These are phyloP conservation scores for Tricholoma flavovirens DNA, from an alignment of 768 basidiomycete genomes.

Conservation along the genomic window DNA sequence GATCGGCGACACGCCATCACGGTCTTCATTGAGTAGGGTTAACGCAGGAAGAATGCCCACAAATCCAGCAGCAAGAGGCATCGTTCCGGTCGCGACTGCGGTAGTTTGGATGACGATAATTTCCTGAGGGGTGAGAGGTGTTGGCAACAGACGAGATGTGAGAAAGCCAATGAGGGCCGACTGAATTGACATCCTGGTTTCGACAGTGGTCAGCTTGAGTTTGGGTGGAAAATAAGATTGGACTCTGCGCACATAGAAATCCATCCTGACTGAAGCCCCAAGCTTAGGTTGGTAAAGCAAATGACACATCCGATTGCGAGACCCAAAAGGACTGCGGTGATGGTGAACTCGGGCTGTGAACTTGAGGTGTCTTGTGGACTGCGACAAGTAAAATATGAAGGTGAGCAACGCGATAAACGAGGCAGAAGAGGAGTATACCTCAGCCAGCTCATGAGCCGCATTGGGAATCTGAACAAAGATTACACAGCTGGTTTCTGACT, in stretches of 20 bases:
- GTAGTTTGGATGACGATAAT: conserved; percentile 94
- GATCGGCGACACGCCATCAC: conserved; percentile 76
- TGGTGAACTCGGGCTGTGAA: conserved; percentile 37
- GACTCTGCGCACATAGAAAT: conserved; percentile 63
- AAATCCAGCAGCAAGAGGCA: conserved; percentile 82
- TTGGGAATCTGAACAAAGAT: no score
- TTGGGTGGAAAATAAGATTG: conserved; percentile 4
- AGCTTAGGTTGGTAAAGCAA: conserved; percentile 89
- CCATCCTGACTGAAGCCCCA: conserved; percentile 87
- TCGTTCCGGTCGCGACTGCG: conserved; percentile 88
- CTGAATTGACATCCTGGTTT: conserved; percentile 86
- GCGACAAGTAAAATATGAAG: background rate
- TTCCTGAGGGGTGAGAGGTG: conserved; percentile 82
- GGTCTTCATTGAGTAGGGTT: conserved; percentile 61
- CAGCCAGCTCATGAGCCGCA: conserved; percentile 17
- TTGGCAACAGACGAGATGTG: conserved; percentile 66
- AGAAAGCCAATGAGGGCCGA: conserved; percentile 91
- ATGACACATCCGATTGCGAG: conserved; percentile 80
- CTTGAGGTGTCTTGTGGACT: conserved; percentile 1
- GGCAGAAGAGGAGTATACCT: background rate
- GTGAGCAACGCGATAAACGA: background rate
- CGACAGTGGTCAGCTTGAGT: background rate
- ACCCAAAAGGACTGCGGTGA: conserved; percentile 66
- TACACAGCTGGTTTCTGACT: no score
- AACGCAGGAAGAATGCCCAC: conserved; percentile 94